These are phyloP conservation scores for Lactarius quietus DNA, from an alignment of 768 basidiomycete genomes.

Conservation along the genomic window DNA sequence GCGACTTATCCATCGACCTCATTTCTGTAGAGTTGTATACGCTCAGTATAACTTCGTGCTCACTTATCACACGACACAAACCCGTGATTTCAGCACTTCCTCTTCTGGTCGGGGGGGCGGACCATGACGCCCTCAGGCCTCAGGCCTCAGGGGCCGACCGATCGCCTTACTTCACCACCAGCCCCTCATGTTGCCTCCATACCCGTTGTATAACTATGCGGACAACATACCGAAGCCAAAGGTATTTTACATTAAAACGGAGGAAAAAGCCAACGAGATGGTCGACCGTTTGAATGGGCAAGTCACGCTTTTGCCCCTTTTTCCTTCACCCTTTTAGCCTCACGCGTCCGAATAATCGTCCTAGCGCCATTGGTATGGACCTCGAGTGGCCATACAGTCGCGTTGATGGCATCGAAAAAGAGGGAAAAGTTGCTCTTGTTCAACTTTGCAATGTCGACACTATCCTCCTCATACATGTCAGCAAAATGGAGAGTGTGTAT, in stretches of 20 bases:
- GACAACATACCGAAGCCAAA: slow-evolving; percentile 35
- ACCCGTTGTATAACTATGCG: slow-evolving; percentile 40
- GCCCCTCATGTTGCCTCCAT: background rate
- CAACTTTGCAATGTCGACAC: slow-evolving; percentile 43
- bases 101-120: background rate
- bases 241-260: slow-evolving; percentile 40
- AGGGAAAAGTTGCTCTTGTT: slow-evolving; percentile 42
- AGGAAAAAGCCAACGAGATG: slow-evolving; percentile 42
- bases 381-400: slow-evolving; percentile 46
- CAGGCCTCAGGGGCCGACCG: background rate
- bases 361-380: slow-evolving; percentile 49
- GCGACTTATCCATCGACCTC: slow-evolving; percentile 22
- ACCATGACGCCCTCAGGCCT: background rate
- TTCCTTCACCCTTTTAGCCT: background rate
- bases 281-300: slow-evolving; percentile 38
- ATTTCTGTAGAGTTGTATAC: slow-evolving; percentile 11
- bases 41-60: background rate
- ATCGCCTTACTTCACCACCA: too few relatives aligned
- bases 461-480: slow-evolving; percentile 48
- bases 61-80: background rate
- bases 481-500: slow-evolving; percentile 43
- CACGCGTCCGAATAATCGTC: background rate
- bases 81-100: slow-evolving; percentile 1
- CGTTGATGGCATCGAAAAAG: slow-evolving; percentile 27
- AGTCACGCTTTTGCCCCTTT: slow-evolving; percentile 17